Evolutionary conservation across 169 alveolate genomes (phyloP).

Genomic region (Eimeria maxima): DNA sequence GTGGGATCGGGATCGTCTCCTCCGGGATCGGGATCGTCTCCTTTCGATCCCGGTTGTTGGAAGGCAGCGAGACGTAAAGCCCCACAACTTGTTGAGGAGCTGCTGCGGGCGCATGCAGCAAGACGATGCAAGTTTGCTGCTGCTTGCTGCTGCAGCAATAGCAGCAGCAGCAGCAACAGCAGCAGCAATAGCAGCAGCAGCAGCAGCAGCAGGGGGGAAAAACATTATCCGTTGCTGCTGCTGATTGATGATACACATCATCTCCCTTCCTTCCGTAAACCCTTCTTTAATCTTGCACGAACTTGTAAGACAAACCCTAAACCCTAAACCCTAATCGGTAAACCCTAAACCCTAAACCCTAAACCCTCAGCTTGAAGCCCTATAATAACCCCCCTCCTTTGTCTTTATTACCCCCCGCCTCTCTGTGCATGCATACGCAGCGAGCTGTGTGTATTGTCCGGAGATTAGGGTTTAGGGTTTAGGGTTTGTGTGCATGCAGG

Average conservation of each 20-base stretch:
- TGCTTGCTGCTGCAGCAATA: not conserved
- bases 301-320: not conserved
- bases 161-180: slow-evolving; percentile 20
- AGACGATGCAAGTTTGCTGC: not conserved
- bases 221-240: not conserved
- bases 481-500: too few relatives aligned
- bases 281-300: slow-evolving; percentile 9
- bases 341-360: slow-evolving; percentile 18
- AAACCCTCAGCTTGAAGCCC: slow-evolving; percentile 1
- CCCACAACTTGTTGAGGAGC: slow-evolving; percentile 2
- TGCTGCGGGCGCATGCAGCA: slow-evolving; percentile 52
- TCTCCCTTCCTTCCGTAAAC: slow-evolving; percentile 22
- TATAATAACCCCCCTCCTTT: not conserved
- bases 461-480: slow-evolving; percentile 11
- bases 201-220: not conserved
- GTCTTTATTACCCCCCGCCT: not conserved
- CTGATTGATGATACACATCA: slow-evolving; percentile 29
- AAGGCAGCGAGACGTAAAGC: slow-evolving; percentile 27
- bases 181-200: slow-evolving; percentile 4
- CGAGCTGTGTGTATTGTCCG: not conserved
- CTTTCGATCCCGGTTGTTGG: not conserved
- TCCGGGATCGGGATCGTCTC: not conserved
- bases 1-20: not conserved
- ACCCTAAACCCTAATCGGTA: slow-evolving; percentile 28
- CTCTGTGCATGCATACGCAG: too few relatives aligned